Base-by-base conservation (phyloP, 495 filamentous ascomycete genomes). In the Penicillium argentinense region DNA sequence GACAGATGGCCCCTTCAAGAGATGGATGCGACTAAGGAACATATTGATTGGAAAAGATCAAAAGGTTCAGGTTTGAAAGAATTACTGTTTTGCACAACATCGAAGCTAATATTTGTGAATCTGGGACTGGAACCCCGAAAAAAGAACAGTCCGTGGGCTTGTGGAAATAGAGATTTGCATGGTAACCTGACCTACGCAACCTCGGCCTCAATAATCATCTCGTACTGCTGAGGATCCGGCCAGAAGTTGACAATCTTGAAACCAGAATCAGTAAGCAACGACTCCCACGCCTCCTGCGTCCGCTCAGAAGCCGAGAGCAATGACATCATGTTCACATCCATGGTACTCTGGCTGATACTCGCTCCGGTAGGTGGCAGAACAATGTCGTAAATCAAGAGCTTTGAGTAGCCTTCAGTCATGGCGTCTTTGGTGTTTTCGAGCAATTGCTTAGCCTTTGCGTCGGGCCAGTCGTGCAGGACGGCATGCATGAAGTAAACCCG, bases 401-500 rank as follows among this genome's bases (percentile, higher is more conserved):
- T 71, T 0, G 71, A 77, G 49, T 76, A 78, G 0, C 67, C 73
- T n/a, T 67, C 68, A 13, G 56, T 47, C 68, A 75, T 73, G 9
- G 65, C 63, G 13, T 59, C 42, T 18, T 39, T 55, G 16, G 59
- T 56, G 12, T 59, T 54, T 7, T 28, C 41, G 7, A 65, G 55
- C 32, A 59, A 17, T 28, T 59, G 37, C 22, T 51, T 57, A 16
- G 59, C 64, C 37, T 65, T 56, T 4, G 62, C 45, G 47, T 72
- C 52, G 9, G 61, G 45, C 71, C 70, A 75, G 42, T 77, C 67
- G 48, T 77, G 71, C n/a, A 71, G 67, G 22, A 76, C 66, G 27
- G 60, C 66, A 25, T 72, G 67, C 51, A 74, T 66, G 49, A 72
- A 74, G 47, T 80, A 80, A 22, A 61, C 66, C 16, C 64, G 59